Percentiles rank a stretch among this genome's conserved stretches.
These are phyloP conservation scores for Fragaria ananassa DNA, from an alignment of 306 rosid genomes.

Conservation along the genomic window DNA sequence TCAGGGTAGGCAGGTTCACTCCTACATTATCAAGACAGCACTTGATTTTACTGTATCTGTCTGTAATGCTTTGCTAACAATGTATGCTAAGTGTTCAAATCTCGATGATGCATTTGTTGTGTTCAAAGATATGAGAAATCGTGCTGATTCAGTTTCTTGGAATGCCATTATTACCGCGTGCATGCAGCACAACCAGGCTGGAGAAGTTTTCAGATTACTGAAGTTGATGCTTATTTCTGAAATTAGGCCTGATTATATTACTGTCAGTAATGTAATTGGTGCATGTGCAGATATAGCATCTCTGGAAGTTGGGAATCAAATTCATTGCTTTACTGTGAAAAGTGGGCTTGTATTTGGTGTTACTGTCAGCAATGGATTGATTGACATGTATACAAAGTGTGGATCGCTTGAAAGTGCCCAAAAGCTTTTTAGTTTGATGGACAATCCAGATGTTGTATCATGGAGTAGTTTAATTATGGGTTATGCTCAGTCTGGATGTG, in stretches of 20 bases:
- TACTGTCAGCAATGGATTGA: slow-evolving; percentile 61
- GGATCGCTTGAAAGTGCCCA: slow-evolving; percentile 57
- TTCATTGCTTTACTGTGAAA: slow-evolving; percentile 56
- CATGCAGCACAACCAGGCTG: slow-evolving; percentile 53
- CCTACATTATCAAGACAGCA: slow-evolving; percentile 44
- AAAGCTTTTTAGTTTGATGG: slow-evolving; percentile 49
- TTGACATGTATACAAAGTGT: slow-evolving; percentile 80
- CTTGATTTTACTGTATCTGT: slow-evolving; percentile 42
- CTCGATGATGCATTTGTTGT: slow-evolving; percentile 46
- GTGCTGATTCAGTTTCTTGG: slow-evolving; percentile 66
- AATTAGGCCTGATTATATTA: slow-evolving; percentile 51
- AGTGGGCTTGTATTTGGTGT: slow-evolving; percentile 51
- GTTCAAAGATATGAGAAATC: slow-evolving; percentile 36
- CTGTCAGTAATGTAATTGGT: slow-evolving; percentile 54
- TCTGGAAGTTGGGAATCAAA: slow-evolving; percentile 61
- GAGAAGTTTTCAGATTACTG: slow-evolving; percentile 49
- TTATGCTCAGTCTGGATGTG: slow-evolving; percentile 65
- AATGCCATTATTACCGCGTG: slow-evolving; percentile 68
- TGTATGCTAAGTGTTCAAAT: slow-evolving; percentile 70
- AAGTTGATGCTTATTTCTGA: slow-evolving; percentile 52
- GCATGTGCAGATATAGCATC: slow-evolving; percentile 64
- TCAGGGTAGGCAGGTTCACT: slow-evolving; percentile 72
- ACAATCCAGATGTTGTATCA: slow-evolving; percentile 54
- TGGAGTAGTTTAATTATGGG: slow-evolving; percentile 87
- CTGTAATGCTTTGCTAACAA: slow-evolving; percentile 56